These are phyloP conservation scores for Diaporthe caulivora DNA, from an alignment of 2,329 filamentous ascomycete genomes.

Conservation along the genomic window DNA sequence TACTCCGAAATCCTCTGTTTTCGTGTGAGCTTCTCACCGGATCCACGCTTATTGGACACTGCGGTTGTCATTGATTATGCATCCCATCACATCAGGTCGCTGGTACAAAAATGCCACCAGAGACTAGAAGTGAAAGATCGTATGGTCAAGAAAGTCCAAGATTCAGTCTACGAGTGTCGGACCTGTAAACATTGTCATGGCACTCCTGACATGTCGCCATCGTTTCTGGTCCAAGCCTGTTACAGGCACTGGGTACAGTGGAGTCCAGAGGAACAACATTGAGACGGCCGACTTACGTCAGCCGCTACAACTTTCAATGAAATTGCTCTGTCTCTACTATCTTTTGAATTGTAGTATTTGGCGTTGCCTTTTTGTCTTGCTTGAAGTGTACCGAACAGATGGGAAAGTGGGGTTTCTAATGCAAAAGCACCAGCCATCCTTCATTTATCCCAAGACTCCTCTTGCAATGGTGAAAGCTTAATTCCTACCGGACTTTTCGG, in stretches of 20 bases:
- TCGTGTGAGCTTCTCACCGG: neutral
- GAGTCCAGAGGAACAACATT: too few relatives aligned
- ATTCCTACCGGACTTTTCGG: neutral
- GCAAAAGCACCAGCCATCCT: neutral
- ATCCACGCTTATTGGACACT: neutral
- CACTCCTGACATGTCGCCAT: too few relatives aligned
- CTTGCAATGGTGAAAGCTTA: neutral
- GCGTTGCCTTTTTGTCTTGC: neutral
- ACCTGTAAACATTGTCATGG: too few relatives aligned
- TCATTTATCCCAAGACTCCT: neutral
- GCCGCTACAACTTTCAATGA: too few relatives aligned
- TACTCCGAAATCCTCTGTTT: neutral
- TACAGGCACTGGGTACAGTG: too few relatives aligned
- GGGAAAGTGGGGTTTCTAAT: neutral
- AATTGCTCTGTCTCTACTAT: neutral
- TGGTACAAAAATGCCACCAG: neutral
- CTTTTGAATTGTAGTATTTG: neutral
- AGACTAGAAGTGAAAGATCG: neutral
- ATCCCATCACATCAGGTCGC: neutral
- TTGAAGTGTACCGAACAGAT: neutral
- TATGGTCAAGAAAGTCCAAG: too few relatives aligned
- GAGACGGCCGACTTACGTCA: too few relatives aligned
- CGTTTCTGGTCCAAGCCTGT: too few relatives aligned
- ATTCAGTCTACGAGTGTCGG: too few relatives aligned
- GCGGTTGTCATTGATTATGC: neutral